Conservation (phyloP, 768 basidiomycete species). For the Suillus luteus region DNA sequence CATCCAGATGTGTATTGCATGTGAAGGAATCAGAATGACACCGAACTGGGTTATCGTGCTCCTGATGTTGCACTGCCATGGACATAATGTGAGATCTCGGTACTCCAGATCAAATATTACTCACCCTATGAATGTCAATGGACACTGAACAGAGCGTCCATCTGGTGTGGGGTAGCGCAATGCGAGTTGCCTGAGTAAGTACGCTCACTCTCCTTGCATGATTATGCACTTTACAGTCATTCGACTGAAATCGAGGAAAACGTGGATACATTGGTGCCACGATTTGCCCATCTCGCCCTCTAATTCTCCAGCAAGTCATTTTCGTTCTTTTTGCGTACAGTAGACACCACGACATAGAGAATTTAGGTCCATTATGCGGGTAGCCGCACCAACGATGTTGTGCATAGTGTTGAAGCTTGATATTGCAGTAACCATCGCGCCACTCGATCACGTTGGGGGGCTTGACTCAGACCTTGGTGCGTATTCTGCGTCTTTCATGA, state of each 20-base stretch:
- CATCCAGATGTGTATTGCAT: constrained; percentile 58
- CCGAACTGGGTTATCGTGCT: constrained; percentile 87
- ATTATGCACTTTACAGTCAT: constrained; percentile 62
- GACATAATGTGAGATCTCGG: constrained; percentile 82
- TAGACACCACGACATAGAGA: constrained; percentile 67
- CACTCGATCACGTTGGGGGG: too few relatives aligned
- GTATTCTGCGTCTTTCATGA: too few relatives aligned
- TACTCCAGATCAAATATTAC: constrained; percentile 70
- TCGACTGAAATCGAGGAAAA: constrained; percentile 43
- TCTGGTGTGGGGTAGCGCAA: constrained; percentile 63
- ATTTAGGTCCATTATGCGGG: constrained; percentile 76
- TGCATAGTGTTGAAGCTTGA: constrained; percentile 75
- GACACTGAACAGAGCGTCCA: constrained; percentile 39
- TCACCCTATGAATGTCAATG: constrained; percentile 71
- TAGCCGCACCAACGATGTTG: constrained; percentile 79
- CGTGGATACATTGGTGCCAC: constrained; percentile 61
- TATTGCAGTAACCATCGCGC: constrained; percentile 75
- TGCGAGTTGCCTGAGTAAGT: constrained; percentile 52
- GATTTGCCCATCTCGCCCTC: constrained; percentile 68
- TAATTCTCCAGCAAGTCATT: constrained; percentile 82
- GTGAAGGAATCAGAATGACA: constrained; percentile 60
- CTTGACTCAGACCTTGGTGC: too few relatives aligned
- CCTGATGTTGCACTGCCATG: constrained; percentile 47
- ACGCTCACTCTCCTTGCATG: constrained; percentile 62
- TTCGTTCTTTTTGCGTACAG: constrained; percentile 74